Conservation (phyloP, 768 basidiomycete genomes). For the Russula sp. region DNA sequence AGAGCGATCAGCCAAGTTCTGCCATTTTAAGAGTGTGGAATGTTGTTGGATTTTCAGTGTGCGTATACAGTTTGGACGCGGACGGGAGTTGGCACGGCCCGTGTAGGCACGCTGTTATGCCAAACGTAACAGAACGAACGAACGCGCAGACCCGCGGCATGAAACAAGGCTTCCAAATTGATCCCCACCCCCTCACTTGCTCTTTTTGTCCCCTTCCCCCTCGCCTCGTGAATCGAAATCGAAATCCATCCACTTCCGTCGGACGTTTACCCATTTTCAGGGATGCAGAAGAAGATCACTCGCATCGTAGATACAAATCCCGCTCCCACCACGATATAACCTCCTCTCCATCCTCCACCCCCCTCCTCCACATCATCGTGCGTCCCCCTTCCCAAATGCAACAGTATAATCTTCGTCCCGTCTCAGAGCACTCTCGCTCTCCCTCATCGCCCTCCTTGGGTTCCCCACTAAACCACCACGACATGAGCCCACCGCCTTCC, state of each 20-base stretch:
- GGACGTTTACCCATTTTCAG: constrained; percentile 15
- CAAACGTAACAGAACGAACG: constrained; percentile 9
- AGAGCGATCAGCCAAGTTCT: too few relatives aligned
- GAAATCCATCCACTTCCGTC: constrained; percentile 19
- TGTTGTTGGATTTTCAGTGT: too few relatives aligned
- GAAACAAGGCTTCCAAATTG: constrained; percentile 18
- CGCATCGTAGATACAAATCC: constrained; percentile 16
- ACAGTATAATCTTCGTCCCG: constrained; percentile 20
- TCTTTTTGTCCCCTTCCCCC: constrained; percentile 3
- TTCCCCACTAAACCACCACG: constrained; percentile 9
- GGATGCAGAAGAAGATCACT: constrained; percentile 13
- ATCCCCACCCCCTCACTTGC: constrained; percentile 5
- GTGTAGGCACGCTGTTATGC: neutral
- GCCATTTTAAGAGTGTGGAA: too few relatives aligned
- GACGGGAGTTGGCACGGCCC: too few relatives aligned
- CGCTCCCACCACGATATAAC: constrained; percentile 17
- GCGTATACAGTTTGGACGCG: too few relatives aligned
- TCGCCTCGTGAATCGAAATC: constrained; percentile 12
- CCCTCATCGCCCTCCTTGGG: constrained; percentile 15
- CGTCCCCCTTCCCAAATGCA: constrained; percentile 11
- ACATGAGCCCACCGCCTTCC: constrained; percentile 13
- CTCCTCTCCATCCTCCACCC: neutral
- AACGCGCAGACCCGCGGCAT: constrained; percentile 18
- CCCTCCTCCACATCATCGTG: neutral
- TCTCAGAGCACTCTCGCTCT: constrained; percentile 17